phyloP scores from a whole-genome alignment of 2,329 filamentous ascomycete genomes.

The Fusarium goolgardi region DNA sequence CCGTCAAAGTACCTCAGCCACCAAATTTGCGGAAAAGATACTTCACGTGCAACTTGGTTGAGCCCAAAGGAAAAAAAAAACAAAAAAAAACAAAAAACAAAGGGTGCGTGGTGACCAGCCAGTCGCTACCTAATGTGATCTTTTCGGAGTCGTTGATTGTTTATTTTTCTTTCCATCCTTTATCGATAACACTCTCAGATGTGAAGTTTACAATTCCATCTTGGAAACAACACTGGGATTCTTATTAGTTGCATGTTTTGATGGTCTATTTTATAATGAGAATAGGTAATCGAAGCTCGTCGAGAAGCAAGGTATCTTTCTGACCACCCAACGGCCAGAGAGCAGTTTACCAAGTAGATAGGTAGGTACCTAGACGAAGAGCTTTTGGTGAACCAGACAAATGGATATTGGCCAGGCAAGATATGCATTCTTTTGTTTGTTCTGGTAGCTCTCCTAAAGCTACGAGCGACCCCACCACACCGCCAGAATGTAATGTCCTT shows the following conservation, averaged over 20 bases:
- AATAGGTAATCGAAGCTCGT: background rate
- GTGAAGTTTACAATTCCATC: background rate
- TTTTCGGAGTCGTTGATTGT: slow-evolving; percentile 20
- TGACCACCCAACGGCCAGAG: background rate
- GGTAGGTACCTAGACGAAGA: slow-evolving; percentile 2
- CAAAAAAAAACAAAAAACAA: slow-evolving; percentile 37
- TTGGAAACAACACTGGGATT: background rate
- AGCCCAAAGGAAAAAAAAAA: slow-evolving; percentile 32
- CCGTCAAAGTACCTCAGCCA: slow-evolving; percentile 19
- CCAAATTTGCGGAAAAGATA: slow-evolving; percentile 25
- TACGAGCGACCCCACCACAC: slow-evolving; percentile 22
- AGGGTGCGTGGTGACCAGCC: slow-evolving; percentile 34
- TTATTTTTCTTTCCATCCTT: slow-evolving; percentile 11
- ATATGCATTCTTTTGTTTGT: slow-evolving; percentile 4
- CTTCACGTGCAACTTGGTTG: slow-evolving; percentile 20
- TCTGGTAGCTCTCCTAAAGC: slow-evolving; percentile 3
- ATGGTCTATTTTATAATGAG: background rate
- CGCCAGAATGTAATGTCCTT: slow-evolving; percentile 18
- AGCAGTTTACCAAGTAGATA: background rate
- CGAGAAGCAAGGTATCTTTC: background rate
- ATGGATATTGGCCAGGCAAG: background rate
- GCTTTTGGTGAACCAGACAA: slow-evolving; percentile 1
- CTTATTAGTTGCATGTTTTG: background rate
- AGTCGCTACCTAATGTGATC: slow-evolving; percentile 27
- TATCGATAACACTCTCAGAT: slow-evolving; percentile 6